These are phyloP conservation scores for Hericium erinaceus DNA, from an alignment of 768 basidiomycete species.

Conservation along the genomic window DNA sequence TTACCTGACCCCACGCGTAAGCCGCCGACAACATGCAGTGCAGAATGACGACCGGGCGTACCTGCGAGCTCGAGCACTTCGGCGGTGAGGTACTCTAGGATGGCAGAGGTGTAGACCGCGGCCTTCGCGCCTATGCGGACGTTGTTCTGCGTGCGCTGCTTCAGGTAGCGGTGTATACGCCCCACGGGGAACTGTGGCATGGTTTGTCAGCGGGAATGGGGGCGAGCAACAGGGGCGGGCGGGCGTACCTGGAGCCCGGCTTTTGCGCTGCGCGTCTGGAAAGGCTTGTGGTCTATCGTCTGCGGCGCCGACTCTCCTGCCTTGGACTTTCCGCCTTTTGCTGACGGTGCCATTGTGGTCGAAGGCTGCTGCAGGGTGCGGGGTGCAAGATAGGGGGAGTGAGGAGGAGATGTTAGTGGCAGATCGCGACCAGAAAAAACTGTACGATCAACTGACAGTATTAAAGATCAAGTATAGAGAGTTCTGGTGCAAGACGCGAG, in stretches of 20 bases:
- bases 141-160: slow-evolving; percentile 87
- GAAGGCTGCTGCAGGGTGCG: not conserved
- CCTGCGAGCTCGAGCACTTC: slow-evolving; percentile 95
- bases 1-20: slow-evolving; percentile 50
- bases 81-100: slow-evolving; percentile 92
- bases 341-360: not conserved
- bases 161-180: slow-evolving; percentile 94
- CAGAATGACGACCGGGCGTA: slow-evolving; percentile 25
- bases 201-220: not conserved
- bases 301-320: slow-evolving; percentile 1
- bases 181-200: slow-evolving; percentile 79
- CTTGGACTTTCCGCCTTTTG: slow-evolving; percentile 12
- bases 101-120: slow-evolving; percentile 93
- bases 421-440: not conserved
- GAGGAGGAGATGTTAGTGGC: not conserved
- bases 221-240: not conserved
- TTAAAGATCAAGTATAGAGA: too few species aligned
- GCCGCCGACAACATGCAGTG: not conserved
- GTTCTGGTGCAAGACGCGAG: not conserved
- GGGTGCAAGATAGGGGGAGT: not conserved
- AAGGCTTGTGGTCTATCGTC: slow-evolving; percentile 4
- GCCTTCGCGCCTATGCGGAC: slow-evolving; percentile 97
- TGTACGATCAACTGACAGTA: not conserved
- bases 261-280: slow-evolving; percentile 14
- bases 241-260: slow-evolving; percentile 7